These are phyloP conservation scores for Xenoacremonium recifei DNA, from an alignment of 2,329 filamentous ascomycete genomes.

Conservation along the genomic window DNA sequence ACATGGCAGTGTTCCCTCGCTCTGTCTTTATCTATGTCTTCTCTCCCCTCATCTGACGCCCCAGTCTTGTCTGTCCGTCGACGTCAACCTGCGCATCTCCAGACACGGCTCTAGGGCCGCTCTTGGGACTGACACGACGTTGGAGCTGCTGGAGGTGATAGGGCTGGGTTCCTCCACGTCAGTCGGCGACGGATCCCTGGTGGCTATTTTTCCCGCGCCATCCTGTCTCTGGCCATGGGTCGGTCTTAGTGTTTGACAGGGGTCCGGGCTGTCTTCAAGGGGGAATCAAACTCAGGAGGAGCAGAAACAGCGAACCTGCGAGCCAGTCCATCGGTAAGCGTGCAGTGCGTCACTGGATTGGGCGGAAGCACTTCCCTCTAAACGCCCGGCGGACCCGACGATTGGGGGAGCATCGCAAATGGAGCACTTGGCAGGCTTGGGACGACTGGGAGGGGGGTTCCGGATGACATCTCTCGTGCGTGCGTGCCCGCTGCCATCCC, in stretches of 20 bases:
- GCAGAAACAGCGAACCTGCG: neutral
- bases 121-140: neutral
- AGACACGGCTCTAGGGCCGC: neutral
- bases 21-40: no score
- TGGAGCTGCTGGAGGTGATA: constrained; percentile 8
- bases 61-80: no score
- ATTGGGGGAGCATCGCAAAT: no score
- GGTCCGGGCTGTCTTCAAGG: no score
- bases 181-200: constrained; percentile 7
- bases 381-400: neutral
- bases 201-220: constrained; percentile 11
- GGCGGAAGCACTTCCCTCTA: neutral
- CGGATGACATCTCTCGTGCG: no score
- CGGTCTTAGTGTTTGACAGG: no score
- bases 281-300: no score
- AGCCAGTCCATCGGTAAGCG: constrained; percentile 12
- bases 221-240: neutral
- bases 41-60: no score
- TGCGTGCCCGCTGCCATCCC: no score
- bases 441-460: no score
- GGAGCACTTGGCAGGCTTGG: no score
- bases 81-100: no score
- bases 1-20: neutral
- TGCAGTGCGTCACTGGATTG: neutral
- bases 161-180: constrained; percentile 18